Conservation (phyloP, 2,329 filamentous ascomycete genomes). For the Alternaria gansuensis region DNA sequence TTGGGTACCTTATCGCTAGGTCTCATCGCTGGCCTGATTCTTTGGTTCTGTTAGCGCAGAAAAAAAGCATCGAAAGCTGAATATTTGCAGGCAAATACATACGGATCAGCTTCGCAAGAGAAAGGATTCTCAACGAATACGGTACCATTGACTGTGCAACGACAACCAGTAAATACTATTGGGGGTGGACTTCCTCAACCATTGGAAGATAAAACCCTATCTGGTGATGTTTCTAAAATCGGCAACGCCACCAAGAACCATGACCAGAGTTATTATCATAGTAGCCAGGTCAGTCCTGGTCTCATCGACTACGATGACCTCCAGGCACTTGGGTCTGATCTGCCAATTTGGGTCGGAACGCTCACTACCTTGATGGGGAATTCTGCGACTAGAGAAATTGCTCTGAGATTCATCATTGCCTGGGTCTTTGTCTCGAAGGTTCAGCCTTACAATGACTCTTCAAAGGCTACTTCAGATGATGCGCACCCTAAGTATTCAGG, state of each 20-base stretch:
- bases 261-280: slow-evolving; percentile 50
- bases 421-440: slow-evolving; percentile 42
- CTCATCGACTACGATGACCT: slow-evolving; percentile 38
- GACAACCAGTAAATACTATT: slow-evolving; percentile 15
- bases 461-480: slow-evolving; percentile 12
- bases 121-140: slow-evolving; percentile 29
- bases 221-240: slow-evolving; percentile 45
- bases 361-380: slow-evolving; percentile 43
- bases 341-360: slow-evolving; percentile 37
- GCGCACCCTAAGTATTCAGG: not conserved
- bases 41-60: slow-evolving; percentile 36
- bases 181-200: slow-evolving; percentile 43
- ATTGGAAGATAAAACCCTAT: slow-evolving; percentile 45
- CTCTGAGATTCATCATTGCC: slow-evolving; percentile 45
- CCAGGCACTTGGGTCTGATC: slow-evolving; percentile 30
- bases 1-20: slow-evolving; percentile 50
- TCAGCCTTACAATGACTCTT: slow-evolving; percentile 23
- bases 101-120: slow-evolving; percentile 29
- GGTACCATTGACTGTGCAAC: slow-evolving; percentile 24
- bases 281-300: slow-evolving; percentile 27
- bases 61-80: slow-evolving; percentile 4
- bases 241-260: slow-evolving; percentile 50
- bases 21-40: slow-evolving; percentile 31
- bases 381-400: slow-evolving; percentile 39
- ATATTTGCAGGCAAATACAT: slow-evolving; percentile 16